These are phyloP conservation scores for Starmerella scarabaei DNA, from an alignment of 805 yeast species.

Conservation along the genomic window DNA sequence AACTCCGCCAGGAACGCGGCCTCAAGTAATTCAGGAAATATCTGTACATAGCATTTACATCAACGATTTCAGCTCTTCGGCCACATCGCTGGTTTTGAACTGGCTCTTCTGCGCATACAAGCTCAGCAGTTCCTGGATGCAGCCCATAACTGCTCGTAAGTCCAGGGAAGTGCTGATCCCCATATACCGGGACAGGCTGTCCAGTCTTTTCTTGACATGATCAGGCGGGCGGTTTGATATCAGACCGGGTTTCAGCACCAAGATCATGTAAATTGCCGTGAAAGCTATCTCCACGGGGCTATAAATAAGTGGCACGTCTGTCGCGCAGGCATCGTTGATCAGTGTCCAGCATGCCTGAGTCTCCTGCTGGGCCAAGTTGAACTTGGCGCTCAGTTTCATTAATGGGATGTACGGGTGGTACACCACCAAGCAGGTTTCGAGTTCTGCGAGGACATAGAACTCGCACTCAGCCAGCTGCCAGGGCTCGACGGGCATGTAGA, in stretches of 20 bases:
- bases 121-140: slow-evolving; percentile 71
- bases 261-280: slow-evolving; percentile 66
- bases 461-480: slow-evolving; percentile 91
- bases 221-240: slow-evolving; percentile 27
- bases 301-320: slow-evolving; percentile 67
- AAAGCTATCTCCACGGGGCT: slow-evolving; percentile 86
- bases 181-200: slow-evolving; percentile 48
- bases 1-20: slow-evolving; percentile 47
- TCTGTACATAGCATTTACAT: slow-evolving; percentile 5
- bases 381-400: slow-evolving; percentile 41
- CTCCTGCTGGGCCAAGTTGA: slow-evolving; percentile 37
- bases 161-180: slow-evolving; percentile 63
- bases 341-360: slow-evolving; percentile 80
- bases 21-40: not conserved
- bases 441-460: slow-evolving; percentile 80
- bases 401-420: slow-evolving; percentile 33
- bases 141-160: slow-evolving; percentile 61
- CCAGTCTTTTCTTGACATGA: slow-evolving; percentile 34
- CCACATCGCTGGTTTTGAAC: slow-evolving; percentile 35
- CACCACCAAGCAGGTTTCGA: slow-evolving; percentile 34
- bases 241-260: slow-evolving; percentile 37
- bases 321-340: slow-evolving; percentile 76
- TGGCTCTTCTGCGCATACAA: slow-evolving; percentile 76
- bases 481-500: slow-evolving; percentile 79
- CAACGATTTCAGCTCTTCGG: slow-evolving; percentile 9